Evolutionary conservation across 345 rosid genomes (phyloP).

Genomic region (Corymbia maculata): DNA sequence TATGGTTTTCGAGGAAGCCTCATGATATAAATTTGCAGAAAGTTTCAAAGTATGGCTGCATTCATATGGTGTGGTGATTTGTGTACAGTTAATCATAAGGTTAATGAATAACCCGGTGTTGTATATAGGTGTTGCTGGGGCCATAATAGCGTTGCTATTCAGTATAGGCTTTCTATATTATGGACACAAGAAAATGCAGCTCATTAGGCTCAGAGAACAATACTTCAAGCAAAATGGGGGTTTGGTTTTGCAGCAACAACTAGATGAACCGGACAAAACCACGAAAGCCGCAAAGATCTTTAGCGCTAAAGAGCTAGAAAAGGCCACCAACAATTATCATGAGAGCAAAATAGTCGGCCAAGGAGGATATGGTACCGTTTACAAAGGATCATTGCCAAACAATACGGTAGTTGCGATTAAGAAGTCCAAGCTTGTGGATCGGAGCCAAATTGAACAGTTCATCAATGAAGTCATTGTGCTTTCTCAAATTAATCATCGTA

Average conservation of each 20-base stretch:
- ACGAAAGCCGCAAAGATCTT: conserved; percentile 12
- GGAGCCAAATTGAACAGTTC: conserved; percentile 31
- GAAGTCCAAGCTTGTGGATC: conserved; percentile 22
- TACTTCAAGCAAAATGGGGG: not conserved
- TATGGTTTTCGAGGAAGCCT: not conserved
- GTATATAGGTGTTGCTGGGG: not conserved
- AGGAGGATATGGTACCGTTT: conserved; percentile 37
- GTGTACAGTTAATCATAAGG: not conserved
- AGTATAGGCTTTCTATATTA: too few relatives aligned
- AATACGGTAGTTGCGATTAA: conserved; percentile 27
- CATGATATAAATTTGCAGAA: not conserved
- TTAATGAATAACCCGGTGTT: too few relatives aligned
- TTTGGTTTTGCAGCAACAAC: not conserved
- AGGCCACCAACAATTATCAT: conserved; percentile 28
- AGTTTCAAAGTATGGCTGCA: not conserved
- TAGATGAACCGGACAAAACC: not conserved
- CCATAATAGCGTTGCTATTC: too few relatives aligned
- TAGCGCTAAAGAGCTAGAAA: conserved; percentile 13
- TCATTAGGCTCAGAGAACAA: not conserved
- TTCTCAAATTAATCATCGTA: conserved; percentile 33
- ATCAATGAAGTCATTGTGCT: conserved; percentile 35
- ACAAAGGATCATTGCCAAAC: conserved; percentile 24
- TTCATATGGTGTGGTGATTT: not conserved
- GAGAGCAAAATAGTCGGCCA: conserved; percentile 22
- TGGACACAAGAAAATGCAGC: not conserved